Percentiles rank a stretch among this genome's conserved stretches.
Evolutionary conservation across 176 grass and related monocot genomes (phyloP).

Genomic region (Saccharum spontaneum): DNA sequence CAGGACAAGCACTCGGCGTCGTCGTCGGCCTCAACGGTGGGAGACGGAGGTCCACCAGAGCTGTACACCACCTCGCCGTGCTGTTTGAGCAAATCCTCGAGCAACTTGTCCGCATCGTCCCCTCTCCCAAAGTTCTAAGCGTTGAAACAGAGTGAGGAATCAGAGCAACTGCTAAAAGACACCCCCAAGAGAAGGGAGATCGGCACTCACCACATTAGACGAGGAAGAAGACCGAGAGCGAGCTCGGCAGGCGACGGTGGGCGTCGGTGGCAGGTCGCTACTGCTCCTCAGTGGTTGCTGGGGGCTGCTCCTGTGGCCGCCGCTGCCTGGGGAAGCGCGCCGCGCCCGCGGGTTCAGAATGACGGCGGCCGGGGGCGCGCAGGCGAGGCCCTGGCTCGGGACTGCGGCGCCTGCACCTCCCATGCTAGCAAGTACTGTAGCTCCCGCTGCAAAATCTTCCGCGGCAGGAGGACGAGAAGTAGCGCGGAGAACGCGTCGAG

Average conservation of each 20-base stretch:
- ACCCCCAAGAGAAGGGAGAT: neutral
- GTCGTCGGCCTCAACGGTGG: constrained; percentile 56
- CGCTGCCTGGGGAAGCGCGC: neutral
- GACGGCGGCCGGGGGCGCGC: neutral
- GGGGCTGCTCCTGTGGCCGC: constrained; percentile 12
- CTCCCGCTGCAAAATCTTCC: neutral
- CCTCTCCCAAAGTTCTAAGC: constrained; percentile 45
- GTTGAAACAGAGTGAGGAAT: neutral
- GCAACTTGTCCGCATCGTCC: constrained; percentile 66
- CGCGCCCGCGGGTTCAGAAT: neutral
- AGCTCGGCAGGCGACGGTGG: constrained; percentile 13
- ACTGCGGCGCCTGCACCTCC: constrained; percentile 34
- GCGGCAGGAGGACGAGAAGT: neutral
- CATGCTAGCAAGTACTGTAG: constrained; percentile 16
- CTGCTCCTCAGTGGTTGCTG: constrained; percentile 27
- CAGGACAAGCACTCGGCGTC: constrained; percentile 82
- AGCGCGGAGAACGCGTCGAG: neutral
- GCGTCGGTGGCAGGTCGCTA: neutral
- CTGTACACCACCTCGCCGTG: constrained; percentile 89
- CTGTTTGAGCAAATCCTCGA: constrained; percentile 90
- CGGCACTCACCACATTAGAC: constrained; percentile 42
- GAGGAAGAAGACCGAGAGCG: constrained; percentile 42
- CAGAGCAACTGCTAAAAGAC: neutral
- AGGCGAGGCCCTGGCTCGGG: constrained; percentile 28
- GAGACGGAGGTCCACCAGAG: constrained; percentile 31